Base-by-base conservation (phyloP, 2,329 filamentous ascomycete species). In the Colletotrichum siamense region DNA sequence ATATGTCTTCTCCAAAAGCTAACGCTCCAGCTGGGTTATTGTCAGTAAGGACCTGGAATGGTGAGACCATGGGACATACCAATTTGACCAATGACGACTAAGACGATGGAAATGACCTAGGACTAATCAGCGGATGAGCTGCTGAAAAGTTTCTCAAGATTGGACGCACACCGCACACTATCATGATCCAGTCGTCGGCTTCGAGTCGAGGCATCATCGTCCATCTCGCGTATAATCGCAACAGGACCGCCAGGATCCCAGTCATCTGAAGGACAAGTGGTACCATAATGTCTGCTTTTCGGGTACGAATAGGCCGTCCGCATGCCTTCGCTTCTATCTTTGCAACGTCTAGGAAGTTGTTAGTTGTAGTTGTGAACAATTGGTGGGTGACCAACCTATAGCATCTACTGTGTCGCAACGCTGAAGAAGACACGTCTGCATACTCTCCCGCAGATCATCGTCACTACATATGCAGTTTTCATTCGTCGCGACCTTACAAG, bases 151-250 rank as follows among this genome's bases (percentile, higher is more conserved):
- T 1, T 26, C 3, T 26, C 13, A 1, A 24, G 13, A 10, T 16
- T 0, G 6, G 26, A 73, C 83, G 59, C 79, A 86, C 84, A 71
- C 81, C 79, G 22, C 83, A 81, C 9, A 80, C 77, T 3, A 84
- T 77, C 80, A 87, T 84, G 24, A 87, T 78, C 77, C 84, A 86
- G 78, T 88, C 87, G 64, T 88, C 86, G 6, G 82, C 18, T 30
- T 83, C 84, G 28, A 84, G 82, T 7, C 80, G 75, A 10, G 80
- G 78, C 8, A 80, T 76, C 8, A 81, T 82, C 49, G 75, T 80
- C 83, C 83, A 84, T 18, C 86, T 80, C 22, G 81, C 82, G 63
- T 82, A 86, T 6, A 88, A 73, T 18, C 86, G 82, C 24, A 87
- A 62, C 30, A 82, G 79, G 6, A 86, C 81, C 32, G 79, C 82